Conservation (phyloP, 2,329 filamentous ascomycete genomes). For the Fonsecaea nubica region DNA sequence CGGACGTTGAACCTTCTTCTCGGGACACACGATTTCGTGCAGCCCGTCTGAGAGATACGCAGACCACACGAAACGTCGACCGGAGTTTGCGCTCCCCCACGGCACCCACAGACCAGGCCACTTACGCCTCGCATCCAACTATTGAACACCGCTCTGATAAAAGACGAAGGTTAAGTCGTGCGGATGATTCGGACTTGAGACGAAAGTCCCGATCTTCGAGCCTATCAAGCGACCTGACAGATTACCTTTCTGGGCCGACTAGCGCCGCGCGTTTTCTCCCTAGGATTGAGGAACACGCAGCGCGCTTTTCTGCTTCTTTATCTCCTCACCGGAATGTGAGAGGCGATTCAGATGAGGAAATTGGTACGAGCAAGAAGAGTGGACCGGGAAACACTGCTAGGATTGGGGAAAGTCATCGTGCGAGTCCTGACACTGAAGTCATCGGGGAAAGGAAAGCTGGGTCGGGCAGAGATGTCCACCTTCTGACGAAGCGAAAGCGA, state of each 20-base stretch:
- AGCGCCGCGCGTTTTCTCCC: neutral
- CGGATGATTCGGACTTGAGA: neutral
- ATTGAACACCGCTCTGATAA: neutral
- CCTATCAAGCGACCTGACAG: constrained; percentile 1
- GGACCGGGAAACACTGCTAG: neutral
- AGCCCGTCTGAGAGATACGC: neutral
- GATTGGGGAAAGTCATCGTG: neutral
- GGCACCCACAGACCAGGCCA: neutral
- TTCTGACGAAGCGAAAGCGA: constrained; percentile 6
- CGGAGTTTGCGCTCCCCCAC: neutral
- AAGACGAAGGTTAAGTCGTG: neutral
- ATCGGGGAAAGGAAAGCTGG: constrained; percentile 1
- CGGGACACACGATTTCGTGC: neutral
- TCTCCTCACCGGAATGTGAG: neutral
- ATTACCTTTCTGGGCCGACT: neutral
- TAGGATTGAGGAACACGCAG: neutral
- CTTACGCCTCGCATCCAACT: neutral
- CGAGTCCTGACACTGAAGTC: constrained; percentile 13
- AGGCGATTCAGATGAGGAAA: neutral
- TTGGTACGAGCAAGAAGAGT: no score
- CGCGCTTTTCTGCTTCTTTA: neutral
- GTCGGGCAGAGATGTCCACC: neutral
- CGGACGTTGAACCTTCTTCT: neutral
- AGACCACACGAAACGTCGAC: neutral
- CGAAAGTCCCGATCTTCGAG: constrained; percentile 9